These are phyloP conservation scores for Mrakiaceae sp. DNA, from an alignment of 1,284 basidiomycete genomes.

Conservation along the genomic window DNA sequence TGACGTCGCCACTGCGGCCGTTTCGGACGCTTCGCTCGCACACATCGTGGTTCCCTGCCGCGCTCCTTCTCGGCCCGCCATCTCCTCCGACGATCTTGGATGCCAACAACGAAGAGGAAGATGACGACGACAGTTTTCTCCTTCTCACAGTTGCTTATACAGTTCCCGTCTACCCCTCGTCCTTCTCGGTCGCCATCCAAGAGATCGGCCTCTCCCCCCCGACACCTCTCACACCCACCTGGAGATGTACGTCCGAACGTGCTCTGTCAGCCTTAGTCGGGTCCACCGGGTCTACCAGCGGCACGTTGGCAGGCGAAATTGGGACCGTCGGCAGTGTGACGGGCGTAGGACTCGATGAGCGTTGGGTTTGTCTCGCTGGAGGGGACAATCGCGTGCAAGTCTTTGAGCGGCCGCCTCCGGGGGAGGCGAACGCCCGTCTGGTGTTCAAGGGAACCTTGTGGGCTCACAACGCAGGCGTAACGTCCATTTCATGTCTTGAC, in stretches of 20 bases:
- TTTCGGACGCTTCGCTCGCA: slow-evolving; percentile 5
- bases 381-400: slow-evolving; percentile 8
- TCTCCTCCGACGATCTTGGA: background rate
- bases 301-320: background rate
- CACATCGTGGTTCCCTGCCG: slow-evolving; percentile 11
- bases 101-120: too few species aligned
- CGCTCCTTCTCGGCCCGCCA: background rate
- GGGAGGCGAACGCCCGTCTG: background rate
- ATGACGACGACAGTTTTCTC: background rate
- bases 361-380: slow-evolving; percentile 7
- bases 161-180: slow-evolving; percentile 13
- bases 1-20: background rate
- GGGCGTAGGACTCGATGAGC: background rate
- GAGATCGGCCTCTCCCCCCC: background rate
- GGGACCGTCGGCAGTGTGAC: slow-evolving; percentile 1
- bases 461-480: slow-evolving; percentile 8
- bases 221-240: background rate
- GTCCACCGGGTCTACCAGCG: background rate
- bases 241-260: slow-evolving; percentile 1
- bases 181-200: slow-evolving; percentile 1
- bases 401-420: background rate
- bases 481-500: background rate
- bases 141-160: slow-evolving; percentile 5
- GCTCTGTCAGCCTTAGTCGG: background rate
- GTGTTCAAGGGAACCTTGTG: slow-evolving; percentile 1